Conservation (phyloP, 495 filamentous ascomycete genomes). For the Neurospora sp. region DNA sequence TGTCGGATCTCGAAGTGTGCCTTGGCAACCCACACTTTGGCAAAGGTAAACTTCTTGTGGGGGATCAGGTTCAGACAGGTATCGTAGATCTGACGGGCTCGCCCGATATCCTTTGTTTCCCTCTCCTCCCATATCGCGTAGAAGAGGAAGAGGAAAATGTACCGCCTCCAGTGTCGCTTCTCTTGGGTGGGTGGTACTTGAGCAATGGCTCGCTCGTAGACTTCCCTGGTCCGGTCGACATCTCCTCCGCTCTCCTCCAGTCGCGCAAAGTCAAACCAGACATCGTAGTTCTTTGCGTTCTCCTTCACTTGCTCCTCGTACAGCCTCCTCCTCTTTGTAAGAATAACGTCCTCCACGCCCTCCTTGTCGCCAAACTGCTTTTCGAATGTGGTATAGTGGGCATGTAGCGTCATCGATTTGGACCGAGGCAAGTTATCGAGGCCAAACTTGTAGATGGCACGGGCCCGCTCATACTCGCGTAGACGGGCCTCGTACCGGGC, state of each 20-base stretch:
- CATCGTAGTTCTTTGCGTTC: constrained; percentile 88
- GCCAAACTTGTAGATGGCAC: constrained; percentile 94
- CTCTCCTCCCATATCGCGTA: constrained; percentile 93
- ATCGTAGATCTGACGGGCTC: constrained; percentile 83
- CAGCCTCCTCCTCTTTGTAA: constrained; percentile 87
- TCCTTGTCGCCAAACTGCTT: constrained; percentile 94
- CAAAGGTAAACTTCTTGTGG: constrained; percentile 95
- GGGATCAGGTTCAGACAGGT: constrained; percentile 82
- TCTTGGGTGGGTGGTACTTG: constrained; percentile 93
- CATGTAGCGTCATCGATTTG: constrained; percentile 75
- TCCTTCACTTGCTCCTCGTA: constrained; percentile 92
- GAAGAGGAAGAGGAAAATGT: constrained; percentile 97
- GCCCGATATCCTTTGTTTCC: constrained; percentile 65
- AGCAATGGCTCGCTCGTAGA: constrained; percentile 93
- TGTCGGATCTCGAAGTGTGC: constrained; percentile 92
- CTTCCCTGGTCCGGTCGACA: constrained; percentile 71
- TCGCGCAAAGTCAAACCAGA: constrained; percentile 91
- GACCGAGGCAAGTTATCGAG: constrained; percentile 83
- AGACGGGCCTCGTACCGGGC: constrained; percentile 87
- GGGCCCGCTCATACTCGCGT: constrained; percentile 89
- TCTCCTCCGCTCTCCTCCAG: constrained; percentile 80
- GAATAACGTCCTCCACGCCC: constrained; percentile 88
- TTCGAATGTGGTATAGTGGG: constrained; percentile 92
- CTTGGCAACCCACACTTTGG: constrained; percentile 89
- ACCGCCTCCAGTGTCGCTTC: constrained; percentile 93